Conservation (phyloP, 106 monocot genomes). For the Dactylorhiza incarnata region DNA sequence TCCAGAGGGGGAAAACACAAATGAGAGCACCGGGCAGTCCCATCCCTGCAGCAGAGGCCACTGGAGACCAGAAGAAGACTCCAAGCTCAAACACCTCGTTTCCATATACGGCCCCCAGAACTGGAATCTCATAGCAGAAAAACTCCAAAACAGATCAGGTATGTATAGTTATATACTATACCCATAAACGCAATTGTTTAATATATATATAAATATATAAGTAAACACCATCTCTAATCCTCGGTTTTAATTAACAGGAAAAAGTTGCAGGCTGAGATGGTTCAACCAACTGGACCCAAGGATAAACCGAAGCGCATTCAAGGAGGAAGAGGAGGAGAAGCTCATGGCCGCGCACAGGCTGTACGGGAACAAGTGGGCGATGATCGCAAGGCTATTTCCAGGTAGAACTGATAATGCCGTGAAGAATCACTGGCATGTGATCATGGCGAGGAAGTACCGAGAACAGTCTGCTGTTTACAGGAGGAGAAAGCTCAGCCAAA, state of each 20-base stretch:
- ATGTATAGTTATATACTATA: too few relatives aligned
- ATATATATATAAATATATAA: too few relatives aligned
- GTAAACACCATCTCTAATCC: background rate
- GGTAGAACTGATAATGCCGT: slow-evolving; percentile 89
- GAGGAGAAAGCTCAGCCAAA: slow-evolving; percentile 55
- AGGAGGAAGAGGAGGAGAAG: slow-evolving; percentile 80
- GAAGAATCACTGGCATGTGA: slow-evolving; percentile 98
- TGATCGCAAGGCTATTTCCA: slow-evolving; percentile 81
- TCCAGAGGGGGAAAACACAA: slow-evolving; percentile 19
- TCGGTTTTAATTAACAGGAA: slow-evolving; percentile 33
- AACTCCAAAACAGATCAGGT: slow-evolving; percentile 87
- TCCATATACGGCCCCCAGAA: slow-evolving; percentile 85
- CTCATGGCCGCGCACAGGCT: slow-evolving; percentile 75
- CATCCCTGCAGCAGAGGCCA: slow-evolving; percentile 74
- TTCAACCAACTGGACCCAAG: slow-evolving; percentile 94
- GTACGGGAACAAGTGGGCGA: slow-evolving; percentile 91
- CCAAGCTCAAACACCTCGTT: slow-evolving; percentile 77
- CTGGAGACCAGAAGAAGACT: slow-evolving; percentile 90
- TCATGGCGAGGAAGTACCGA: slow-evolving; percentile 86
- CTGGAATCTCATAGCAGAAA: slow-evolving; percentile 97
- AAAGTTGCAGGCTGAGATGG: slow-evolving; percentile 91
- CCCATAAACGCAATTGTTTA: too few relatives aligned
- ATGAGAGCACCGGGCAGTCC: slow-evolving; percentile 32
- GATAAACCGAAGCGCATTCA: slow-evolving; percentile 80
- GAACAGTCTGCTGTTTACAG: slow-evolving; percentile 63